Evolutionary conservation across 768 basidiomycete genomes (phyloP).

Genomic region (Cystofilobasidium macerans): DNA sequence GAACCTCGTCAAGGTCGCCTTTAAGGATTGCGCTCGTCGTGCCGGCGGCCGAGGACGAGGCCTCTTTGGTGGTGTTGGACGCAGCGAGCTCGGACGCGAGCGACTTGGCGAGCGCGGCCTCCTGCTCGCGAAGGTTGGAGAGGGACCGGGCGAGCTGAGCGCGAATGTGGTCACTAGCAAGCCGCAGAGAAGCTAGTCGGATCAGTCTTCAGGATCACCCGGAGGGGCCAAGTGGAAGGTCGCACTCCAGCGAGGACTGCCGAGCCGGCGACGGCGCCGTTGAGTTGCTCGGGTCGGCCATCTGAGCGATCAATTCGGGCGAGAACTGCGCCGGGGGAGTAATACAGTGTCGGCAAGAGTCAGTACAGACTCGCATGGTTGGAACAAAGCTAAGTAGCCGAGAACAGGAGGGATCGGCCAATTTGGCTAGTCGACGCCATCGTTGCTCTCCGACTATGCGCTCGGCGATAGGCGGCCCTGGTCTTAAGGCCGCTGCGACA

Average conservation of each 20-base stretch:
- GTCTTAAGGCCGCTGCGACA: too few relatives aligned
- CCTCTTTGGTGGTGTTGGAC: conserved; percentile 23
- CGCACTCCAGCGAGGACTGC: conserved; percentile 25
- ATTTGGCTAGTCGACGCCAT: too few relatives aligned
- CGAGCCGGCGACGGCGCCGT: conserved; percentile 23
- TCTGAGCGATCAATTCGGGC: conserved; percentile 35
- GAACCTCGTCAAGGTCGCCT: conserved; percentile 38
- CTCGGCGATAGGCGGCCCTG: too few relatives aligned
- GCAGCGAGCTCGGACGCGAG: conserved; percentile 20
- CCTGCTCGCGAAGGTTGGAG: conserved; percentile 38
- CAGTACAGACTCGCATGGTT: neutral
- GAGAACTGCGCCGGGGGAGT: conserved; percentile 33
- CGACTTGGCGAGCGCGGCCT: conserved; percentile 34
- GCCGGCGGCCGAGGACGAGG: conserved; percentile 26
- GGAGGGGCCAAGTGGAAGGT: neutral
- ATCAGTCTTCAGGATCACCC: conserved; percentile 7
- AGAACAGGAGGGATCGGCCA: too few relatives aligned
- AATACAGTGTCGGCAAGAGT: neutral
- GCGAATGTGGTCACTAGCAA: conserved; percentile 36
- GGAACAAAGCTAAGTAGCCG: neutral
- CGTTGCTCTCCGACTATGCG: too few relatives aligned
- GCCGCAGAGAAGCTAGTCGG: conserved; percentile 31
- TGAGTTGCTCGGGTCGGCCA: conserved; percentile 31
- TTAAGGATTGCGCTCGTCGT: conserved; percentile 34
- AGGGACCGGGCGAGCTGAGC: conserved; percentile 35